phyloP scores from a whole-genome alignment of 2,329 filamentous ascomycete genomes.

The Colletotrichum lini region DNA sequence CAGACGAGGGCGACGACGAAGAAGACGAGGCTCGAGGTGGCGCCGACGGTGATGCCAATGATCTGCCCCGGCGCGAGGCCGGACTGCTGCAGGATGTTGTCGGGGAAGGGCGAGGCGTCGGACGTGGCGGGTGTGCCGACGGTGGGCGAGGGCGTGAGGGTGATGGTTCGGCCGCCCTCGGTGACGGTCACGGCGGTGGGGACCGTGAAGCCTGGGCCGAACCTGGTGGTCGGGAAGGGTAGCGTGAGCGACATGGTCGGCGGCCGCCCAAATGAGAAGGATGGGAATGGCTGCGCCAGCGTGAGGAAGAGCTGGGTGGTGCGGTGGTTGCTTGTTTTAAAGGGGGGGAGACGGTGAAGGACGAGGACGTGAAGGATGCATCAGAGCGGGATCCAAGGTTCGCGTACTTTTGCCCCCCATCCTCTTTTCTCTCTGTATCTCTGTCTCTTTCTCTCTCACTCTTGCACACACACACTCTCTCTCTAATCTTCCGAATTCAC shows the following conservation, averaged over 20 bases:
- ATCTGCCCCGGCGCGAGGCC: conserved; percentile 36
- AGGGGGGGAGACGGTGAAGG: neutral
- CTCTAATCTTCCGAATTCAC: neutral
- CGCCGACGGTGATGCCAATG: conserved; percentile 39
- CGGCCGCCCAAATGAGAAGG: conserved; percentile 23
- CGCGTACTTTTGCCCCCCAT: conserved; percentile 17
- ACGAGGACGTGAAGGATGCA: conserved; percentile 1
- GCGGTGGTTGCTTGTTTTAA: conserved; percentile 22
- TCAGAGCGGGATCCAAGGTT: conserved; percentile 23
- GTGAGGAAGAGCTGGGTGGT: neutral
- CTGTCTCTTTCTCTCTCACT: neutral
- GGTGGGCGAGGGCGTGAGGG: conserved; percentile 22
- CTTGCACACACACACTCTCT: too few relatives aligned
- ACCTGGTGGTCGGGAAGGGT: conserved; percentile 36
- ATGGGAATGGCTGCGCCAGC: conserved; percentile 37
- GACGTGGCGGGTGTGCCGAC: neutral
- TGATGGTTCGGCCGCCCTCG: conserved; percentile 21
- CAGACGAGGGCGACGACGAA: conserved; percentile 38
- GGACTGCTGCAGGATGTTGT: conserved; percentile 40
- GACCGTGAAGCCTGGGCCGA: conserved; percentile 37
- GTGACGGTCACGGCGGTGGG: conserved; percentile 27
- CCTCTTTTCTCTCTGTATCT: too few relatives aligned
- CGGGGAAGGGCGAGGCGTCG: conserved; percentile 25
- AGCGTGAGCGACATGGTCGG: conserved; percentile 23
- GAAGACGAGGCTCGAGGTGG: conserved; percentile 36